A percentile compares a stretch with the other conserved stretches of the same genome.
Evolutionary conservation across 306 rosid genomes (phyloP).

Genomic region (Nissolia schottii): DNA sequence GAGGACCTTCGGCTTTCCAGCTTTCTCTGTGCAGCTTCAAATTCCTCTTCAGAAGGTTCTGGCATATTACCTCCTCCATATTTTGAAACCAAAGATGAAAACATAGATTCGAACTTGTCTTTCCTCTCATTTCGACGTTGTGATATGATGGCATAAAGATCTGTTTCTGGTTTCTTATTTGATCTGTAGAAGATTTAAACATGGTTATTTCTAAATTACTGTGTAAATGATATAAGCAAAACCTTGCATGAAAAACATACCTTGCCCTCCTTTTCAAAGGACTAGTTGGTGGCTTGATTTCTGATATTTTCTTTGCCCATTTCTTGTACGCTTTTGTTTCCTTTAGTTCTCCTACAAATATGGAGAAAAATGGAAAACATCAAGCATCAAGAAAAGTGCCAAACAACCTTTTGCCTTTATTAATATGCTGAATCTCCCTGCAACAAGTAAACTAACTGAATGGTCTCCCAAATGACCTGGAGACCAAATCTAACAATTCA

Average conservation of each 20-base stretch:
- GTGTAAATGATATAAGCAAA: neutral
- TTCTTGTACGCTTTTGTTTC: constrained; percentile 63
- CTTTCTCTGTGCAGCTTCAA: constrained; percentile 71
- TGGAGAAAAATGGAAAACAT: neutral
- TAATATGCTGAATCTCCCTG: neutral
- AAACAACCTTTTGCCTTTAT: neutral
- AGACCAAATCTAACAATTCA: neutral
- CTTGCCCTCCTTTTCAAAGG: constrained; percentile 46
- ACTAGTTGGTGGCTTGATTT: constrained; percentile 79
- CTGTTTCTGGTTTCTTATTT: constrained; percentile 42
- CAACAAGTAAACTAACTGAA: neutral
- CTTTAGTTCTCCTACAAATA: constrained; percentile 59
- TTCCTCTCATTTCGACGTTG: constrained; percentile 65
- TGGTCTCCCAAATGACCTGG: neutral
- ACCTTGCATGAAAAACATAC: constrained; percentile 17
- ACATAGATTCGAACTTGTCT: constrained; percentile 64
- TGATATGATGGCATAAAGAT: constrained; percentile 59
- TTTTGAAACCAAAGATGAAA: constrained; percentile 71
- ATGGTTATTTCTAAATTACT: neutral
- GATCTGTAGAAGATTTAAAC: constrained; percentile 13
- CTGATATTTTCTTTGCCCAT: constrained; percentile 77
- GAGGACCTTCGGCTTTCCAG: constrained; percentile 55
- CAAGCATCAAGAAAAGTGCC: constrained; percentile 4
- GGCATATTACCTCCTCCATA: constrained; percentile 52
- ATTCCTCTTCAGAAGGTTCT: constrained; percentile 86